Percentiles rank a stretch among this genome's conserved stretches.
These are phyloP conservation scores for Carallia brachiata DNA, from an alignment of 345 rosid species.

Conservation along the genomic window DNA sequence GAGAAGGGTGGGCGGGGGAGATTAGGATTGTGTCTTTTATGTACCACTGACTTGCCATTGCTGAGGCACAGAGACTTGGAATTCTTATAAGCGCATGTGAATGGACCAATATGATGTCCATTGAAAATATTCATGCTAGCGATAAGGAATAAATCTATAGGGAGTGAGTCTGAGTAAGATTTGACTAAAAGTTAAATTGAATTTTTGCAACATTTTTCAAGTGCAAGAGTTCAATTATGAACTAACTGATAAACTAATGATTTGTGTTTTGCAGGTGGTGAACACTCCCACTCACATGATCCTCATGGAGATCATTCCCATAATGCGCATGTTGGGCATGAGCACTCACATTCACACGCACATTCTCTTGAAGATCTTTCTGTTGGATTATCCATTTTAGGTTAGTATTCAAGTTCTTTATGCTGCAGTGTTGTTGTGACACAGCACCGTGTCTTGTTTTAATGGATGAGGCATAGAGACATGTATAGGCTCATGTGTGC, in stretches of 20 bases:
- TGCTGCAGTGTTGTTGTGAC: neutral
- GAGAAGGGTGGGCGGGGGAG: too few species aligned
- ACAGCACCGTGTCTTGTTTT: neutral
- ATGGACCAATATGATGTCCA: too few species aligned
- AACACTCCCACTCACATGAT: constrained; percentile 69
- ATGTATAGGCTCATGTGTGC: too few species aligned
- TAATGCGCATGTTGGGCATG: constrained; percentile 44
- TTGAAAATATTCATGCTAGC: too few species aligned
- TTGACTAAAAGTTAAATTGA: too few species aligned
- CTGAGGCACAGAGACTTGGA: too few species aligned
- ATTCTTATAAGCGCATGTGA: too few species aligned
- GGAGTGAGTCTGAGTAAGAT: too few species aligned
- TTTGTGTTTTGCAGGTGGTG: constrained; percentile 64
- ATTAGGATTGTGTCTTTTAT: too few species aligned
- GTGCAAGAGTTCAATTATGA: neutral
- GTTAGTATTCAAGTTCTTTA: constrained; percentile 36
- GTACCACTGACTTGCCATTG: too few species aligned
- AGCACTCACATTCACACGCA: constrained; percentile 40
- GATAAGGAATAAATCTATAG: too few species aligned
- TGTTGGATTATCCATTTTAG: constrained; percentile 80
- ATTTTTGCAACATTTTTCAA: neutral
- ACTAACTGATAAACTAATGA: constrained; percentile 7
- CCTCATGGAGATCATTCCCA: constrained; percentile 49
- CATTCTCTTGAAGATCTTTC: constrained; percentile 85
- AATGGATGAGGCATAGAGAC: neutral